These are phyloP conservation scores for Verticillium nubilum DNA, from an alignment of 2,329 filamentous ascomycete genomes.

Conservation along the genomic window DNA sequence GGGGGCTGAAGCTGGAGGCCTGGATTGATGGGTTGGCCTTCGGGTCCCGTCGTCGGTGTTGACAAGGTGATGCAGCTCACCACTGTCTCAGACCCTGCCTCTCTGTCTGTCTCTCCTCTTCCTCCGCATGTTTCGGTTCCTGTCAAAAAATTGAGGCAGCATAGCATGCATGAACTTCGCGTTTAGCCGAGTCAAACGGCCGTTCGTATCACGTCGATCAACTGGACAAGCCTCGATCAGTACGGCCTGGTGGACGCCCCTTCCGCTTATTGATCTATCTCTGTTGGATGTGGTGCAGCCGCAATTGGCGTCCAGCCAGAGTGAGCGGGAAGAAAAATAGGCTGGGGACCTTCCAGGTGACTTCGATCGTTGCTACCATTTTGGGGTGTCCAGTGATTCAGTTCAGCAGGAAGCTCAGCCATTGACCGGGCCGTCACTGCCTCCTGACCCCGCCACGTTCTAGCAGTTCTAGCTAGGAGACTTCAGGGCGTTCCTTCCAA, in stretches of 20 bases:
- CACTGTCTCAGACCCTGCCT: not conserved
- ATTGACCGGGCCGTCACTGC: not conserved
- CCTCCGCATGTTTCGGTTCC: no score
- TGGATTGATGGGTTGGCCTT: not conserved
- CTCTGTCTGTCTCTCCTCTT: not conserved
- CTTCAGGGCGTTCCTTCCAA: not conserved
- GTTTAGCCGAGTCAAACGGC: not conserved
- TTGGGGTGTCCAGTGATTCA: no score
- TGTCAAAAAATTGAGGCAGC: not conserved
- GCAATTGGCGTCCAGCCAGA: not conserved
- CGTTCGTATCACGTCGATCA: not conserved
- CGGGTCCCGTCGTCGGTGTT: not conserved
- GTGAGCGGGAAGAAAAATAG: not conserved
- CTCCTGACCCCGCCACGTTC: not conserved
- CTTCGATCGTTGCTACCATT: not conserved
- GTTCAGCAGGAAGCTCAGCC: not conserved
- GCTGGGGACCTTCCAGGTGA: not conserved
- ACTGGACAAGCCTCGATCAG: not conserved
- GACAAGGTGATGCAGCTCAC: not conserved
- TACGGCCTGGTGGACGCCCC: not conserved
- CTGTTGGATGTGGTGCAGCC: no score
- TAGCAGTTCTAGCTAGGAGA: not conserved
- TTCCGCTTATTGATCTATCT: not conserved
- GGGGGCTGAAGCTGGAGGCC: not conserved
- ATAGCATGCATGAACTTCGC: not conserved